These are phyloP conservation scores for Stachybotrys chlorohalonatus DNA, from an alignment of 2,329 filamentous ascomycete genomes.

Conservation along the genomic window DNA sequence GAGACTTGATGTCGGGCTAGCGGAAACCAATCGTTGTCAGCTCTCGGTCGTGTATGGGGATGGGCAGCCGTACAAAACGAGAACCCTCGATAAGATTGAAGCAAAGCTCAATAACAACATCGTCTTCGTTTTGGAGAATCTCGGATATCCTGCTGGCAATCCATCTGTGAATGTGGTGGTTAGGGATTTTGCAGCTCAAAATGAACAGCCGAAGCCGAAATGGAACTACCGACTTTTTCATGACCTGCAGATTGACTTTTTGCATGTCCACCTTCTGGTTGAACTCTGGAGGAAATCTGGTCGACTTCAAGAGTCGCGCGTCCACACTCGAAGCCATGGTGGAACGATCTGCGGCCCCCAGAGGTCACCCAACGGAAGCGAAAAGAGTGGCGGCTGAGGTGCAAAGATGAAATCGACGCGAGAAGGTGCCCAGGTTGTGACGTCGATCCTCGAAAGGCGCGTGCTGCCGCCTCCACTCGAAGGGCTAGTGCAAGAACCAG, in stretches of 20 bases:
- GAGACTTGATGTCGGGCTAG: constrained; percentile 88
- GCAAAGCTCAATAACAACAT: constrained; percentile 85
- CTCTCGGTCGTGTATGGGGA: constrained; percentile 8
- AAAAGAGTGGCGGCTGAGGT: background rate
- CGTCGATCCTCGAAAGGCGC: background rate
- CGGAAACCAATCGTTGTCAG: constrained; percentile 8
- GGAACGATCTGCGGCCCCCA: constrained; percentile 4
- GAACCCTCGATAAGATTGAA: constrained; percentile 63
- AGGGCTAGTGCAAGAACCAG: too few species aligned
- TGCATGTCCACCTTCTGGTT: constrained; percentile 93
- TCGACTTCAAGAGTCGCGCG: constrained; percentile 79
- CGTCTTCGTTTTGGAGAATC: constrained; percentile 87
- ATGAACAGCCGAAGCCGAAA: background rate
- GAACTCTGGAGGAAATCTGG: constrained; percentile 91
- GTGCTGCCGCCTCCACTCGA: background rate
- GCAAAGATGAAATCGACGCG: constrained; percentile 7
- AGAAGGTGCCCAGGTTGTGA: constrained; percentile 4
- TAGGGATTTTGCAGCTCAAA: constrained; percentile 3
- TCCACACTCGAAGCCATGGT: constrained; percentile 78
- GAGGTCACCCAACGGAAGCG: background rate
- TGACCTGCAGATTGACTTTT: constrained; percentile 94
- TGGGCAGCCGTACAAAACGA: constrained; percentile 54
- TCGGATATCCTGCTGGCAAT: constrained; percentile 81
- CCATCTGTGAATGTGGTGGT: constrained; percentile 55
- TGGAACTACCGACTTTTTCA: constrained; percentile 70